These are phyloP conservation scores for Phytophthora meadii DNA, from an alignment of 352 stramenopile genomes.

Conservation along the genomic window DNA sequence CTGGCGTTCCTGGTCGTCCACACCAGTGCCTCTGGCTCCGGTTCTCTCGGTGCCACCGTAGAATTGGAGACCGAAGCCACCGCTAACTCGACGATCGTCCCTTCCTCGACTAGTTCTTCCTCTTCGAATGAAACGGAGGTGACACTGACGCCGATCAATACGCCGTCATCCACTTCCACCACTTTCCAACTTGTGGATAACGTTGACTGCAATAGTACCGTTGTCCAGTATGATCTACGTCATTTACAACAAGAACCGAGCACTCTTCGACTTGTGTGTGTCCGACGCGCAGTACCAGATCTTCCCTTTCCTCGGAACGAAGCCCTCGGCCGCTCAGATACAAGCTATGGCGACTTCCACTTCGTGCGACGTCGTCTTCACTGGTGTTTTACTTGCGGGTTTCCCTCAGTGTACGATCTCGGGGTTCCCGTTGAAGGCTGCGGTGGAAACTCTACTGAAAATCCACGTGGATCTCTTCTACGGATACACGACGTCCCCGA, in stretches of 20 bases:
- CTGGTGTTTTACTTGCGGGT: slow-evolving; percentile 46
- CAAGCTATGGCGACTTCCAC: slow-evolving; percentile 40
- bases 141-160: slow-evolving; percentile 38
- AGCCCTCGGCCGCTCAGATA: slow-evolving; percentile 54
- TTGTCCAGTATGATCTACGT: slow-evolving; percentile 53
- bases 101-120: slow-evolving; percentile 8
- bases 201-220: slow-evolving; percentile 46
- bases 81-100: not conserved
- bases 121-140: slow-evolving; percentile 11
- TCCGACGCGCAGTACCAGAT: slow-evolving; percentile 63
- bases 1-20: slow-evolving; percentile 18
- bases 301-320: slow-evolving; percentile 56
- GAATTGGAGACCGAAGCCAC: slow-evolving; percentile 14
- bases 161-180: slow-evolving; percentile 45
- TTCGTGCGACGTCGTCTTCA: slow-evolving; percentile 57
- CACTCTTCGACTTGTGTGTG: slow-evolving; percentile 58
- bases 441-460: slow-evolving; percentile 64
- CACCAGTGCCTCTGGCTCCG: slow-evolving; percentile 17
- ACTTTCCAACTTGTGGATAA: slow-evolving; percentile 61
- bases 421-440: slow-evolving; percentile 57
- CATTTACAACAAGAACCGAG: slow-evolving; percentile 62
- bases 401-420: slow-evolving; percentile 61
- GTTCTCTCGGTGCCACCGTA: slow-evolving; percentile 13
- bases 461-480: slow-evolving; percentile 50
- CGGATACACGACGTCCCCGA: slow-evolving; percentile 27